Evolutionary conservation across 208 protist genomes (phyloP), one percentile per base, ranked within the genome.

Genomic region (Leishmania arabica): DNA sequence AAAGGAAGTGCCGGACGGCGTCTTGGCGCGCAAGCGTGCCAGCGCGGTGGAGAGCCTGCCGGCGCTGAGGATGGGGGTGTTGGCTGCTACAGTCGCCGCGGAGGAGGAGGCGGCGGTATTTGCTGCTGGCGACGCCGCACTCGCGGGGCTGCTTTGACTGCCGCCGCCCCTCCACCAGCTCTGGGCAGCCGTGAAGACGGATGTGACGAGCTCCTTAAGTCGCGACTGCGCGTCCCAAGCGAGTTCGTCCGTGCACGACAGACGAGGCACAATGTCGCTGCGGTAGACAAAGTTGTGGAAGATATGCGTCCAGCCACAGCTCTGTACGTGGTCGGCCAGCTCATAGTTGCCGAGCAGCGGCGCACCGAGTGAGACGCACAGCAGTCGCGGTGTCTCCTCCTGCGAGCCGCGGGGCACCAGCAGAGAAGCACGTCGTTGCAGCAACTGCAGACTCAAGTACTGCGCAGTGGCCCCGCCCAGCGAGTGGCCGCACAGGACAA

Each of bases 401-500:
- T 78, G 64, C 6, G 27, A 72, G 3, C 85, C 75, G 40, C 81
- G 80, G 4, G 85, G 72, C 74, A 77, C 78, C 49, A 86, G 79
- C 37, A 84, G 73, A 11, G 84, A 69, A 27, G 75, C 79, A 4
- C 84, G 79, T 40, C 86, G 64, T 60, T 80, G 84, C 56, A 96
- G 82, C 58, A 95, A 77, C 68, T 89, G 78, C 54, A 97, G 72
- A 24, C 87, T 86, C 8, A 95, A 70, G 47, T 94, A 86, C 86
- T 93, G 86, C 5, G 93, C 93, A 27, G 95, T 86, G 24, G 87
- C 89, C 2, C 93, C 93, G 21, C 92, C 93, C 0, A 97, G 87
- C 1, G 93, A 97, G 84, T 97, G 93, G 34, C 93, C 93, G n/a
- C 83, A 91, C 64, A 97, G 75, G 15, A 95, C 91, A 17, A 97